phyloP scores from a whole-genome alignment of 2,329 filamentous ascomycete species.

The Colletotrichum cordylinicola region DNA sequence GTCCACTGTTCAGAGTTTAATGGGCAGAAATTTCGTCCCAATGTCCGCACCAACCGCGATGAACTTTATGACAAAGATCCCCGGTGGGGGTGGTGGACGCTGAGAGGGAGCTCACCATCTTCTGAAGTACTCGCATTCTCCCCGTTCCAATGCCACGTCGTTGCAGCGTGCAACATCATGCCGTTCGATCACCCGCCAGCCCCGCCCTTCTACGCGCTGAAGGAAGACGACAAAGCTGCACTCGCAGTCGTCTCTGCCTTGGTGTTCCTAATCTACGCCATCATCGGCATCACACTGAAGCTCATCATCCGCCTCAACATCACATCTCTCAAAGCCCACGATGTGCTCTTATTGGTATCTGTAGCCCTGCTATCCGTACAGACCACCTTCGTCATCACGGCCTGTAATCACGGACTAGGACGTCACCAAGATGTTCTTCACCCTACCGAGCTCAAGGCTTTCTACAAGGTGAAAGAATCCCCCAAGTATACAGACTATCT shows the following conservation, averaged over 20 bases:
- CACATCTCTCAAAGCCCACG: background rate
- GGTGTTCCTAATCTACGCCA: background rate
- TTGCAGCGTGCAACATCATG: background rate
- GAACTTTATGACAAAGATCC: background rate
- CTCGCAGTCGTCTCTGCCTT: background rate
- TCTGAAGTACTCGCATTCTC: background rate
- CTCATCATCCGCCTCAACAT: conserved; percentile 2
- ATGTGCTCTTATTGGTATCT: background rate
- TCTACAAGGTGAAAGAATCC: background rate
- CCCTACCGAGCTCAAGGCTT: background rate
- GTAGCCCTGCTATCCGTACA: background rate
- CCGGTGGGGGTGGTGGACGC: background rate
- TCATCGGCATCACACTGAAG: background rate
- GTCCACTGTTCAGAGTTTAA: background rate
- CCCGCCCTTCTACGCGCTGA: background rate
- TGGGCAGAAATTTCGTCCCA: background rate
- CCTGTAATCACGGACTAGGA: background rate
- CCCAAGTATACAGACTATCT: background rate
- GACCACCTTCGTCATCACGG: background rate
- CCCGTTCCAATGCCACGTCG: background rate
- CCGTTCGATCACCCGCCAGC: background rate
- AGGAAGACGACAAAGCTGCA: background rate
- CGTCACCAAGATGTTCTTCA: background rate
- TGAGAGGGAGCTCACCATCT: background rate
- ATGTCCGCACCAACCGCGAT: background rate